phyloP scores from a whole-genome alignment of 2,329 filamentous ascomycete species.

The Aureobasidium mangrovei region DNA sequence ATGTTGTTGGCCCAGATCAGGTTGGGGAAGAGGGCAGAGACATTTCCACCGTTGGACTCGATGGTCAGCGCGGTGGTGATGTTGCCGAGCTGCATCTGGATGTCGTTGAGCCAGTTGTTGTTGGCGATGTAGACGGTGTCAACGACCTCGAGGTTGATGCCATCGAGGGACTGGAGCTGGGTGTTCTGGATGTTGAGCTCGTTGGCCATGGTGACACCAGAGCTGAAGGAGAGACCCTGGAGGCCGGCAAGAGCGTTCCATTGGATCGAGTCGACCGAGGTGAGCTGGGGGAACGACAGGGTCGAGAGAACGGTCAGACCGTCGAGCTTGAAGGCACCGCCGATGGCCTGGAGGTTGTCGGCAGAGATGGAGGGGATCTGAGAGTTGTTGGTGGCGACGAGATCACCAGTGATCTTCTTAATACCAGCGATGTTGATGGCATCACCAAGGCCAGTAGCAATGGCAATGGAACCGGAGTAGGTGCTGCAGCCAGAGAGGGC shows the following conservation, averaged over 20 bases:
- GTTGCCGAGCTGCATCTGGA: conserved; percentile 70
- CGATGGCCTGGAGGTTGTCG: conserved; percentile 54
- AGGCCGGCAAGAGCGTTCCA: conserved; percentile 64
- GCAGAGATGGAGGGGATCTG: conserved; percentile 57
- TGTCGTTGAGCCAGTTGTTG: conserved; percentile 69
- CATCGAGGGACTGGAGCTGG: conserved; percentile 65
- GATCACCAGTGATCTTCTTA: conserved; percentile 49
- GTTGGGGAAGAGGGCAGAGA: conserved; percentile 67
- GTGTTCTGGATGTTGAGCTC: conserved; percentile 78
- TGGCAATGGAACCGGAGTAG: conserved; percentile 58
- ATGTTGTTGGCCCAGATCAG: conserved; percentile 71
- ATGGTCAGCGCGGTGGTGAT: conserved; percentile 64
- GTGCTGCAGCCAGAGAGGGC: conserved; percentile 56
- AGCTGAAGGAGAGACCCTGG: conserved; percentile 50
- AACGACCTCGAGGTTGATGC: conserved; percentile 70
- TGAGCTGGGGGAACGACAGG: conserved; percentile 59
- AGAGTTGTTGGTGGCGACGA: conserved; percentile 46
- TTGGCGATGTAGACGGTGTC: conserved; percentile 75
- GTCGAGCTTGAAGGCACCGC: conserved; percentile 59
- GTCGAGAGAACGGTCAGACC: conserved; percentile 60
- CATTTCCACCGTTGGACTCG: conserved; percentile 66
- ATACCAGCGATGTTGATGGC: conserved; percentile 55
- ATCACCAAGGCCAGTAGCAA: conserved; percentile 49
- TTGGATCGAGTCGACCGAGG: conserved; percentile 55
- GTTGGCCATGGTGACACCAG: conserved; percentile 58